Base-by-base conservation (phyloP, 768 basidiomycete species). In the Rhodotorula kratochvilovae region DNA sequence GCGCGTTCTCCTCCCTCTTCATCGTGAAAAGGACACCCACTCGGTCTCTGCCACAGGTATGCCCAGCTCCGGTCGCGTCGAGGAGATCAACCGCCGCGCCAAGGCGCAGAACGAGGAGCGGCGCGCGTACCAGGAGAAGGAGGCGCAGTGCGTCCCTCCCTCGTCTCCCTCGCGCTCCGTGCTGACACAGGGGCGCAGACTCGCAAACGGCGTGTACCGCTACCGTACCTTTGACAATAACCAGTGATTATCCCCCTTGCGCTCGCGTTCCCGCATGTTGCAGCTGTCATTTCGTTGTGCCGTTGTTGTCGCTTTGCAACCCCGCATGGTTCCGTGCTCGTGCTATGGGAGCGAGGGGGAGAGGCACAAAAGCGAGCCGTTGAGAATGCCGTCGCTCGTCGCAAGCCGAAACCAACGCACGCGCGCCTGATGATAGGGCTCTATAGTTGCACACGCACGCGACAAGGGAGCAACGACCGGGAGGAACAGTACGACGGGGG, bases 101-200 rank as follows among this genome's bases (percentile, higher is more conserved):
- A 31, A 35, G 54, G 54, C 33, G 54, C 54, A 35, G 31, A 55
- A 55, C 29, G 51, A 53, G 12, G 51, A 53, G 51, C 51, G 51
- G n/a, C 51, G 51, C n/a, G n/a, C 51, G n/a, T 53, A 53, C 51
- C 51, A 53, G 29, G 51, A 53, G n/a, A 53, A n/a, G n/a, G 51
- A 53, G 51, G 51, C 51, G 6, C 51, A 29, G 51, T 53, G n/a
- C 51, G 51, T 53, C 51, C 1, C 51, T 23, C n/a, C n/a, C n/a
- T n/a, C n/a, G n/a, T 23, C n/a, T 50, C 25, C 25, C 16, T 29
- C n/a, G 27, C 25, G 11, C 51, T 10, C 15, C n/a, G n/a, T 12
- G 25, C 25, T 50, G 48, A 50, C 48, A 2, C 48, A 25, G 5
- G 1, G 1, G 8, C 16, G n/a, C 51, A 53, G 51, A n/a, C 13